phyloP scores from a whole-genome alignment of 202 grass and related monocot species.

The Dendrocalamus latiflorus region DNA sequence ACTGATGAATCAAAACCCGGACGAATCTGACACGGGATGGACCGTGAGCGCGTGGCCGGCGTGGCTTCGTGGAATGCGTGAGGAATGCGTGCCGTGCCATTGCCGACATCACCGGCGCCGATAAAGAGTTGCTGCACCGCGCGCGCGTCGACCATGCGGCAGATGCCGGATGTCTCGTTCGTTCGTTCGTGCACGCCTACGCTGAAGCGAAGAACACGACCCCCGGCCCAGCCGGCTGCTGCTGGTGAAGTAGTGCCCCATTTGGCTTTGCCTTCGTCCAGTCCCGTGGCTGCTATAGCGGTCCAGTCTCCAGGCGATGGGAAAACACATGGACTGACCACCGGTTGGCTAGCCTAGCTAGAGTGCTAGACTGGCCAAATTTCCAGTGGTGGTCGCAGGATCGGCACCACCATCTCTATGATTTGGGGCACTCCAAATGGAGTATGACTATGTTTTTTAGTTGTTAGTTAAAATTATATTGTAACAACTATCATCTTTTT shows the following conservation, averaged over 20 bases:
- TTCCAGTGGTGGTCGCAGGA: no score
- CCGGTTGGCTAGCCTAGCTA: no score
- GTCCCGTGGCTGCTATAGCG: neutral
- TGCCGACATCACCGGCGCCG: neutral
- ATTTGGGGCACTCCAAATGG: no score
- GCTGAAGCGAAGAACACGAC: neutral
- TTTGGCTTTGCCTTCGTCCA: neutral
- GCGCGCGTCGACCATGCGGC: neutral
- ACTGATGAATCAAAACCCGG: neutral
- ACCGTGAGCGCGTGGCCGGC: neutral
- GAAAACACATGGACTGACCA: no score
- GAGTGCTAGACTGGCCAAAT: no score
- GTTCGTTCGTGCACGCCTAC: neutral
- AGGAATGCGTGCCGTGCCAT: neutral
- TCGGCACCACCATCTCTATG: no score
- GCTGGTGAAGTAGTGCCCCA: neutral
- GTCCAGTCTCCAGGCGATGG: no score
- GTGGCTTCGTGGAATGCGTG: neutral
- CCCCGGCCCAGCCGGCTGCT: neutral
- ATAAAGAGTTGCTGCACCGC: neutral
- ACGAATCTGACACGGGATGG: neutral
- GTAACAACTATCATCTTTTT: no score
- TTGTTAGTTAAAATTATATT: no score
- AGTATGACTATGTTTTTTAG: accelerated
- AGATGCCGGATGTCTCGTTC: neutral